Conservation (phyloP, 306 rosid species). For the Acmispon strigosus region DNA sequence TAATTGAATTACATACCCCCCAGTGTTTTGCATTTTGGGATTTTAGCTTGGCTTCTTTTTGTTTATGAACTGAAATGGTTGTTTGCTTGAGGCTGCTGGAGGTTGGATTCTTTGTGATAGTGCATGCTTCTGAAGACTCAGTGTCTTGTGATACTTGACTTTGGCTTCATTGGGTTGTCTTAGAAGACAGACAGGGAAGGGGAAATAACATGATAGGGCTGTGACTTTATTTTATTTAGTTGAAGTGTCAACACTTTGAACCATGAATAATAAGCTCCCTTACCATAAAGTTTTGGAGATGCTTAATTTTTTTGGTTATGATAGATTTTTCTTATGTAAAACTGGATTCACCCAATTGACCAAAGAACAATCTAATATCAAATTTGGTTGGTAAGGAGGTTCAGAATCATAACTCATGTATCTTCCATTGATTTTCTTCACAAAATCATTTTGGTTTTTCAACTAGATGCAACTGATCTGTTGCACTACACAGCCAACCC, state of each 20-base stretch:
- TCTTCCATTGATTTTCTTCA: neutral
- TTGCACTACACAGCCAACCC: too few relatives aligned
- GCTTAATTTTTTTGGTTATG: neutral
- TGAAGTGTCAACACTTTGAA: neutral
- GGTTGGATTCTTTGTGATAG: neutral
- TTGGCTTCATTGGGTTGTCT: neutral
- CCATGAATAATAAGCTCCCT: neutral
- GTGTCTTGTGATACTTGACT: neutral
- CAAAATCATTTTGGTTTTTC: neutral
- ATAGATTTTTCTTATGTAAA: neutral
- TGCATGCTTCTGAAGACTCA: neutral
- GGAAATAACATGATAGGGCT: neutral
- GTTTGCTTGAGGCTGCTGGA: neutral
- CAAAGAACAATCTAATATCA: neutral
- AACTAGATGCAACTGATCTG: neutral
- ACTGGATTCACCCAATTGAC: slow-evolving; percentile 1
- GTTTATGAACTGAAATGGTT: neutral
- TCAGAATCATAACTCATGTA: neutral
- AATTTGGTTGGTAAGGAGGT: neutral
- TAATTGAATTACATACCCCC: neutral
- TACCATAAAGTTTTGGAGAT: neutral
- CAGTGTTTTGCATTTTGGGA: neutral
- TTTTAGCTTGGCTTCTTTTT: neutral
- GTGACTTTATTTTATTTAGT: neutral
- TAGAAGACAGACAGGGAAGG: neutral